phyloP scores from a whole-genome alignment of 768 basidiomycete species.

The Psilocybe azurescens region DNA sequence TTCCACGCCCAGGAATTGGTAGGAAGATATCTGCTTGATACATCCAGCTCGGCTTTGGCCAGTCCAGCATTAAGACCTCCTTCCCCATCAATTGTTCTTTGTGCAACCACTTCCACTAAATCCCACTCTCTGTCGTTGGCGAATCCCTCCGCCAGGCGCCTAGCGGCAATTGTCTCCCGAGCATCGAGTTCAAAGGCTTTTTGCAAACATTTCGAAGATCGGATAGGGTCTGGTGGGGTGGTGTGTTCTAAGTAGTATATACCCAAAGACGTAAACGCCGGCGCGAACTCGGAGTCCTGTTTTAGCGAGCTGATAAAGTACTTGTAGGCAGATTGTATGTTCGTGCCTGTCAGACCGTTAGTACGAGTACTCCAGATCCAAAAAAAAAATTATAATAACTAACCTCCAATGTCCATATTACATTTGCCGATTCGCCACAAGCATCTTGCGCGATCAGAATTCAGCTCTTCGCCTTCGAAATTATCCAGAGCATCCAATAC shows the following conservation, averaged over 20 bases:
- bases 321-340: conserved; percentile 72
- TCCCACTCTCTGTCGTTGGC: conserved; percentile 96
- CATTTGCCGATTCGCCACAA: conserved; percentile 86
- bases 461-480: conserved; percentile 51
- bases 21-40: conserved; percentile 63
- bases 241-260: conserved; percentile 81
- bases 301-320: conserved; percentile 84
- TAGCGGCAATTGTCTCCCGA: conserved; percentile 84
- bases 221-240: conserved; percentile 76
- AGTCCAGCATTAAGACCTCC: conserved; percentile 73
- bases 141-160: conserved; percentile 84
- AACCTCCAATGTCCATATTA: conserved; percentile 76
- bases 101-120: conserved; percentile 92
- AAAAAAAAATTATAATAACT: conserved; percentile 25
- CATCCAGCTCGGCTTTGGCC: conserved; percentile 37
- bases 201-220: conserved; percentile 95
- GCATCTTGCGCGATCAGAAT: conserved; percentile 73
- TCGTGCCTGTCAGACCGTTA: conserved; percentile 38
- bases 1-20: conserved; percentile 99
- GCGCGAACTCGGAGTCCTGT: conserved; percentile 75
- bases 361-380: conserved; percentile 5
- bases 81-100: conserved; percentile 92
- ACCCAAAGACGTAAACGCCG: conserved; percentile 94
- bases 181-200: conserved; percentile 98
- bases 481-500: conserved; percentile 51